Evolutionary conservation across 345 rosid species (phyloP).

Genomic region (Excoecaria cochinchinensis): DNA sequence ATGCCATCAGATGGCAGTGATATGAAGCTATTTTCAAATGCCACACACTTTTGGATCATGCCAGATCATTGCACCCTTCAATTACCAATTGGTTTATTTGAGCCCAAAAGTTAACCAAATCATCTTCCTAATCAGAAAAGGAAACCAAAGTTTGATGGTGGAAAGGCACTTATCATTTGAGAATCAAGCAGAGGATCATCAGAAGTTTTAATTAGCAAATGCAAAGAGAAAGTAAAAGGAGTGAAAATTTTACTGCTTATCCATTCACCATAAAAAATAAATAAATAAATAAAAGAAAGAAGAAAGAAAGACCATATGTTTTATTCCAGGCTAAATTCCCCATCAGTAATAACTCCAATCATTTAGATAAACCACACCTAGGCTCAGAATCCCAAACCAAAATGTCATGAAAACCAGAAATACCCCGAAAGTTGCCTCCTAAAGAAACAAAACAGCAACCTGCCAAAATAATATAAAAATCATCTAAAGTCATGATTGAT

Average conservation of each 20-base stretch:
- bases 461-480: neutral
- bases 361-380: neutral
- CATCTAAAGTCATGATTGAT: neutral
- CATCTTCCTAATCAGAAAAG: neutral
- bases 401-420: neutral
- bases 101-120: neutral
- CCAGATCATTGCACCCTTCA: neutral
- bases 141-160: neutral
- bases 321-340: neutral
- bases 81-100: neutral
- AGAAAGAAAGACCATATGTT: neutral
- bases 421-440: no score
- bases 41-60: neutral
- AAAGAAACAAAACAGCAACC: no score
- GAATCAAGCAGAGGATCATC: neutral
- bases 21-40: neutral
- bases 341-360: neutral
- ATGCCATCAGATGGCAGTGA: neutral
- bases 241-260: neutral
- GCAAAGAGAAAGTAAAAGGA: neutral
- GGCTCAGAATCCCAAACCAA: neutral
- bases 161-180: neutral
- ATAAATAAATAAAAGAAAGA: no score
- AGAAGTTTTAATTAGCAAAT: neutral
- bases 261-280: neutral